A percentile compares a stretch with the other conserved stretches of the same genome.
Conservation (phyloP, 495 filamentous ascomycete species). For the Penicillium cataractarum region DNA sequence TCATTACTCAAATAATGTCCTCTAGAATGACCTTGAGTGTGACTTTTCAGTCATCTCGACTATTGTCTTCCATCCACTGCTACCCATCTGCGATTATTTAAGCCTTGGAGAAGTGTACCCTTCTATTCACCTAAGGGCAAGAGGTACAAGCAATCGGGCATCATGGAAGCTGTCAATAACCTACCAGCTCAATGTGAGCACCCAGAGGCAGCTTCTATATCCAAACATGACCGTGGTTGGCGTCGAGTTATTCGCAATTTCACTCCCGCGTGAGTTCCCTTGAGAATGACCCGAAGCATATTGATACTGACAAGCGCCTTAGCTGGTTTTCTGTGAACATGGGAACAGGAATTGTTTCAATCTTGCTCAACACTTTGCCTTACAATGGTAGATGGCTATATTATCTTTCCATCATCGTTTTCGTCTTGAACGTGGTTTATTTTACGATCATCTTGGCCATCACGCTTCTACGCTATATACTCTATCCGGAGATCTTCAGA, state of each 20-base stretch:
- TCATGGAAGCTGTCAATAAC: neutral
- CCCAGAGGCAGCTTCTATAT: neutral
- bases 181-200: neutral
- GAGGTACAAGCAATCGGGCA: neutral
- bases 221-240: slow-evolving; percentile 12
- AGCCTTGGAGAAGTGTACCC: neutral
- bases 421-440: slow-evolving; percentile 50
- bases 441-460: slow-evolving; percentile 40
- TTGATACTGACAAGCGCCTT: neutral
- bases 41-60: neutral
- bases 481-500: slow-evolving; percentile 54
- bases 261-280: slow-evolving; percentile 5
- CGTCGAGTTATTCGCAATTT: slow-evolving; percentile 7
- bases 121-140: neutral
- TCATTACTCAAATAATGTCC: neutral
- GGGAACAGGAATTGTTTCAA: slow-evolving; percentile 63
- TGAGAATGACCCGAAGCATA: neutral
- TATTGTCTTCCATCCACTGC: neutral
- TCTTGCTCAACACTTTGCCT: slow-evolving; percentile 55
- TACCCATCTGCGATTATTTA: neutral
- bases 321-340: slow-evolving; percentile 53
- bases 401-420: slow-evolving; percentile 51
- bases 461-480: slow-evolving; percentile 50
- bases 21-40: neutral
- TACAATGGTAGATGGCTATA: slow-evolving; percentile 52